phyloP scores from a whole-genome alignment of 495 filamentous ascomycete genomes.

The Penicillium argentinense region DNA sequence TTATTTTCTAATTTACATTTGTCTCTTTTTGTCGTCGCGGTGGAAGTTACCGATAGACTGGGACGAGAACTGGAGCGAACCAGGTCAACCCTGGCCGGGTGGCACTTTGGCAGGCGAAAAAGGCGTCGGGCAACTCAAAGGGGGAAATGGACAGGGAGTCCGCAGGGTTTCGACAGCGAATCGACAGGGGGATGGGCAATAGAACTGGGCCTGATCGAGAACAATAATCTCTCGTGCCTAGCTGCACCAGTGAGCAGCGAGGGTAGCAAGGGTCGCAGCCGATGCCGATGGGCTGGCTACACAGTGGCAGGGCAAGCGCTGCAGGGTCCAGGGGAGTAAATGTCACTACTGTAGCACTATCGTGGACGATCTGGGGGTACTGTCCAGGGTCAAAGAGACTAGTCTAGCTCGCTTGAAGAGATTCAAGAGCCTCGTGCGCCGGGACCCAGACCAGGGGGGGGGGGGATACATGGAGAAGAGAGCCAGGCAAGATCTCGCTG shows the following conservation, averaged over 20 bases:
- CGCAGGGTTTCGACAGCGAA: not conserved
- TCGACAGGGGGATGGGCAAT: not conserved
- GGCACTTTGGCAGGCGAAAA: not conserved
- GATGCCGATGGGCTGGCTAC: not conserved
- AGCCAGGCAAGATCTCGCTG: not conserved
- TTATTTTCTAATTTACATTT: not conserved
- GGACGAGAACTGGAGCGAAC: slow-evolving; percentile 8
- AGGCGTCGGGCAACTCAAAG: slow-evolving; percentile 12
- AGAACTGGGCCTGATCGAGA: no score
- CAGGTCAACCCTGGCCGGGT: not conserved
- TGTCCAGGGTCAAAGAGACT: no score
- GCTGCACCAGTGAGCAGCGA: no score
- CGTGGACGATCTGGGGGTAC: no score
- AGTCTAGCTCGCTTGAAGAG: not conserved
- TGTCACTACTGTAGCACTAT: no score
- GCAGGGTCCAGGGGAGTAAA: slow-evolving; percentile 20
- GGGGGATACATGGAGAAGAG: not conserved
- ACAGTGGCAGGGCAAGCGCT: no score
- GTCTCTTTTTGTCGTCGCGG: not conserved
- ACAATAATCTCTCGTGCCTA: no score
- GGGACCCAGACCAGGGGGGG: no score
- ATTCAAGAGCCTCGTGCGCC: not conserved
- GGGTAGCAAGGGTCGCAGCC: no score
- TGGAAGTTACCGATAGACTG: slow-evolving; percentile 15
- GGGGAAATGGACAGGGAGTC: slow-evolving; percentile 10